Evolutionary conservation across 768 basidiomycete species (phyloP).

Genomic region (Rhizopogon roseolus): DNA sequence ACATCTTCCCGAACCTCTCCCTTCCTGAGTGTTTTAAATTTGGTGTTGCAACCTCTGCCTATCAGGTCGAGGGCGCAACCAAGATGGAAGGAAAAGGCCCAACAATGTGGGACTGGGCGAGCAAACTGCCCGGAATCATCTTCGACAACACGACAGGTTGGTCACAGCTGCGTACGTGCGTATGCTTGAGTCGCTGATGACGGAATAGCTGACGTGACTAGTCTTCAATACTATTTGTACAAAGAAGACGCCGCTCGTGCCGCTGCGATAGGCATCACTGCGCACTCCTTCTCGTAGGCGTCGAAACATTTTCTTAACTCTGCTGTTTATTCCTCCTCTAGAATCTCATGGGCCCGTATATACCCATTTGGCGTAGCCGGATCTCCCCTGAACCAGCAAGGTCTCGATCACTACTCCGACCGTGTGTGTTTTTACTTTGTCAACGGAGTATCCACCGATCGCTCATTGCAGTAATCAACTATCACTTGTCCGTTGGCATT

Average conservation of each 20-base stretch:
- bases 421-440: conserved; percentile 21
- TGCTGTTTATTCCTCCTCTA: conserved; percentile 8
- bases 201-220: conserved; percentile 38
- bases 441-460: conserved; percentile 24
- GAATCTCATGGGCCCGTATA: conserved; percentile 37
- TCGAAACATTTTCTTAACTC: not conserved
- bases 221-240: conserved; percentile 48
- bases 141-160: conserved; percentile 41
- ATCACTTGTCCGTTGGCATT: conserved; percentile 36
- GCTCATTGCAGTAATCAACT: conserved; percentile 40
- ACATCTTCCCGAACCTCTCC: conserved; percentile 39
- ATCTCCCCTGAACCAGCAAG: conserved; percentile 46
- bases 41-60: conserved; percentile 49
- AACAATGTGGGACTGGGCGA: conserved; percentile 43
- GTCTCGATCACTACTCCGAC: conserved; percentile 21
- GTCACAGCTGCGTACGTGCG: not conserved
- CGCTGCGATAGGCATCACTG: conserved; percentile 46
- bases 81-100: conserved; percentile 47
- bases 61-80: conserved; percentile 49
- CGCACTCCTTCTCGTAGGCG: conserved; percentile 47
- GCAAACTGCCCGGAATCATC: conserved; percentile 36
- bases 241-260: conserved; percentile 48
- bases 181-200: not conserved
- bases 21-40: conserved; percentile 45
- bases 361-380: conserved; percentile 29